Conservation (phyloP, 2,329 filamentous ascomycete genomes). For the Fusarium circinatum region DNA sequence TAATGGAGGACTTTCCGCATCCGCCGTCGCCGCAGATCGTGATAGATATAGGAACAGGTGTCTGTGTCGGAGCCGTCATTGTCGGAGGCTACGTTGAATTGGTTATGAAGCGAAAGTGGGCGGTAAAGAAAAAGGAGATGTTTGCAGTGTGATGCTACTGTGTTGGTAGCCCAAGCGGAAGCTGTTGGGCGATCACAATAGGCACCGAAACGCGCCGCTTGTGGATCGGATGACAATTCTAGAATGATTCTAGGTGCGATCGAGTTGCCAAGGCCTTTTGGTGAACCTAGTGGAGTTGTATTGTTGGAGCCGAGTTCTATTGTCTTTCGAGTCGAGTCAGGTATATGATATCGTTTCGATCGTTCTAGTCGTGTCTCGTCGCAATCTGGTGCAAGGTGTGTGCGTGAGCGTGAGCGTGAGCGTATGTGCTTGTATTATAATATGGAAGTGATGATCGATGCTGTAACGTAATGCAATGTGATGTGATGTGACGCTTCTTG, state of each 20-base stretch:
- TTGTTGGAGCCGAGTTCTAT: background rate
- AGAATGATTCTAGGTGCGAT: constrained; percentile 21
- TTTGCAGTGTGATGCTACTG: background rate
- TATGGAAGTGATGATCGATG: constrained; percentile 9
- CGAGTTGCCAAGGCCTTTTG: constrained; percentile 12
- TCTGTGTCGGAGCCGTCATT: constrained; percentile 40
- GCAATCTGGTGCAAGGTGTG: constrained; percentile 1
- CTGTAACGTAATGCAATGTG: constrained; percentile 21
- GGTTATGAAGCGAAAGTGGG: background rate
- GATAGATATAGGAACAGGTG: constrained; percentile 71
- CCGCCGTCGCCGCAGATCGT: constrained; percentile 90
- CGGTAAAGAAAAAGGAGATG: background rate
- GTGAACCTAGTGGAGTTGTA: background rate
- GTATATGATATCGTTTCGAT: constrained; percentile 21
- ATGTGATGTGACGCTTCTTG: constrained; percentile 9
- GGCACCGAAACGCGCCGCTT: constrained; percentile 24
- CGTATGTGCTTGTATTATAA: background rate
- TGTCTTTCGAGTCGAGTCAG: background rate
- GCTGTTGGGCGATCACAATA: constrained; percentile 19
- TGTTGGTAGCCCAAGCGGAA: constrained; percentile 5
- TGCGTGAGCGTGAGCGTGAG: background rate
- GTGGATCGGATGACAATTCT: constrained; percentile 24
- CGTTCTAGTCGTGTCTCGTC: constrained; percentile 26
- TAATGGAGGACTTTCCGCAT: constrained; percentile 87
- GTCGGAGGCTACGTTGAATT: background rate